These are phyloP conservation scores for Solanum corneliomulleri DNA, from an alignment of 257 asterid genomes.

Conservation along the genomic window DNA sequence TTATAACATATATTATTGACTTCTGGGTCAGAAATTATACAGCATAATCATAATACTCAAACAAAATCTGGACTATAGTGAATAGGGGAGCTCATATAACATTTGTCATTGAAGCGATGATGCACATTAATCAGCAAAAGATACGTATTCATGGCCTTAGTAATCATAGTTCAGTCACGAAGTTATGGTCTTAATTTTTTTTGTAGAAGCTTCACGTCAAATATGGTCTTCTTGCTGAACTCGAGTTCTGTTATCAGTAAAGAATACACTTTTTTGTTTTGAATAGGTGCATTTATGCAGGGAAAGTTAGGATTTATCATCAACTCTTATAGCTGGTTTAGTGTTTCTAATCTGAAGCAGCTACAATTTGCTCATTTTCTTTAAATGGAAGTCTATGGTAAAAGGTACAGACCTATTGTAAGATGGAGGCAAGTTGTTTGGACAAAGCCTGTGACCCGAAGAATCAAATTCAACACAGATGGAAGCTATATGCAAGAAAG, in stretches of 20 bases:
- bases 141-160: background rate
- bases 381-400: background rate
- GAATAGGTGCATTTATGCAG: background rate
- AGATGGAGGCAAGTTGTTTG: too few relatives aligned
- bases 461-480: too few relatives aligned
- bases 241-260: background rate
- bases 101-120: background rate
- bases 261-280: background rate
- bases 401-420: background rate
- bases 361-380: background rate
- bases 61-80: background rate
- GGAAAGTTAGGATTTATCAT: background rate
- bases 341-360: background rate
- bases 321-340: background rate
- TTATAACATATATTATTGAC: background rate
- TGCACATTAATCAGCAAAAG: background rate
- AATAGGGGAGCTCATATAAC: background rate
- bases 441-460: too few relatives aligned
- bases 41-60: background rate
- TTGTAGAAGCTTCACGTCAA: background rate
- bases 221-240: background rate
- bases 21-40: background rate
- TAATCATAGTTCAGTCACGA: background rate
- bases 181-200: background rate
- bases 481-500: too few relatives aligned